Evolutionary conservation across 345 rosid genomes (phyloP), one percentile per base, ranked within the genome.

Genomic region (Brassica incana): DNA sequence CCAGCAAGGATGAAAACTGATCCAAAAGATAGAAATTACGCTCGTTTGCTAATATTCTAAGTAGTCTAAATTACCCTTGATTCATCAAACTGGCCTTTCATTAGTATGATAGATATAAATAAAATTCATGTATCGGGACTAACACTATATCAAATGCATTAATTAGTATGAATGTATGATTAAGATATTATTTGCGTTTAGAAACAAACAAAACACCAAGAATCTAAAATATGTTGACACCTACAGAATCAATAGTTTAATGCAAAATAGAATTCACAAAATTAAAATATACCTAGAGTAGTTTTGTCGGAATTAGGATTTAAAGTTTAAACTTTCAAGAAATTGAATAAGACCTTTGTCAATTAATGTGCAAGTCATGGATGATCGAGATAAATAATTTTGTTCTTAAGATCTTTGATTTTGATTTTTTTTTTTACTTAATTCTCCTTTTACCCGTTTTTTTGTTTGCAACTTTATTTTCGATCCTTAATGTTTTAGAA

Each of bases 291-390:
- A 65, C 72, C 59, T 38, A 75, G 72, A 70, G 83, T 71, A 80
- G 83, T 80, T 75, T 80, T 80, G 83, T 75, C 80, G 83, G 83
- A 80, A 75, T 75, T 65, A 70, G 79, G 66, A 69, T 70, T 70
- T 75, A 60, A 80, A 64, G 72, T 71, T 72, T 74, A 60, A 80
- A 64, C 76, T 71, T 72, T 74, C 33, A 79, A 79, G 73, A 80
- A 80, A 62, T 75, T 69, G 76, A 75, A 64, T 75, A 52, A 50
- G 45, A 73, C 78, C 74, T 78, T 74, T 54, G 15, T 27, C 76
- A 65, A 20, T 64, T 75, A 72, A 73, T 79, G 82, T 52, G 67
- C 67, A 54, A 27, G 76, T 60, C 79, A 40, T 70, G 75, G 45
- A 65, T 80, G 76, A 71, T 69, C 63, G 73, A 70, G 67, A 80